Base-by-base conservation (phyloP, 1,139 yeast genomes). In the Zygoascus sp. region DNA sequence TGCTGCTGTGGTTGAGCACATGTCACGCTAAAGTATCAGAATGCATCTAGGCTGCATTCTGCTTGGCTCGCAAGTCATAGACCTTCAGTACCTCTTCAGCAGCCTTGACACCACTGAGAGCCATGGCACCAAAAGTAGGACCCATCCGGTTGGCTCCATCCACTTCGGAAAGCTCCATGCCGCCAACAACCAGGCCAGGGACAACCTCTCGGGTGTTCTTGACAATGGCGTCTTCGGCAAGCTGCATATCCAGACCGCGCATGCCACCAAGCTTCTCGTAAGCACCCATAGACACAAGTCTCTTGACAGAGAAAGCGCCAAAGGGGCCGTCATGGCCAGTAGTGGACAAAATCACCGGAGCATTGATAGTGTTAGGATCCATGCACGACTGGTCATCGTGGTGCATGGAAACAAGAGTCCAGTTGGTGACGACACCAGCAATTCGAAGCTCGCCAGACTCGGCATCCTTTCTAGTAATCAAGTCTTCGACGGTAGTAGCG, bases 331-430 rank as follows among this genome's bases (percentile, higher is more conserved):
- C 34, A n/a, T 30, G 34, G 4, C 34, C 34, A 3, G 34, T 30
- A 30, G 34, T 30, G 16, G 34, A 30, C 15, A 30, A 4, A 30
- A 30, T 13, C n/a, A 30, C 34, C 34, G 34, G 34, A 3, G 34
- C 34, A 30, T 30, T 30, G 34, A 30, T 30, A 7, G 34, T 30
- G 34, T 30, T 30, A 4, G 34, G 34, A 7, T 30, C 34, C 34
- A 30, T 30, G 7, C 34, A 30, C 2, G 34, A 30, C 34, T 30
- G 34, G 13, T 30, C 34, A 16, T 30, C 34, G 8, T 30, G 34
- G 34, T 30, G 34, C 34, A 30, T 30, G 7, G 34, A 30, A 11
- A 30, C 34, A n/a, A 30, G 34, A 30, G 34, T 30, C 34, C 34
- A 30, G 17, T 30, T 30, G 16, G 34, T 30, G 34, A 30, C 34